Conservation (phyloP, 495 filamentous ascomycete genomes). For the Cercophora newfieldiana region DNA sequence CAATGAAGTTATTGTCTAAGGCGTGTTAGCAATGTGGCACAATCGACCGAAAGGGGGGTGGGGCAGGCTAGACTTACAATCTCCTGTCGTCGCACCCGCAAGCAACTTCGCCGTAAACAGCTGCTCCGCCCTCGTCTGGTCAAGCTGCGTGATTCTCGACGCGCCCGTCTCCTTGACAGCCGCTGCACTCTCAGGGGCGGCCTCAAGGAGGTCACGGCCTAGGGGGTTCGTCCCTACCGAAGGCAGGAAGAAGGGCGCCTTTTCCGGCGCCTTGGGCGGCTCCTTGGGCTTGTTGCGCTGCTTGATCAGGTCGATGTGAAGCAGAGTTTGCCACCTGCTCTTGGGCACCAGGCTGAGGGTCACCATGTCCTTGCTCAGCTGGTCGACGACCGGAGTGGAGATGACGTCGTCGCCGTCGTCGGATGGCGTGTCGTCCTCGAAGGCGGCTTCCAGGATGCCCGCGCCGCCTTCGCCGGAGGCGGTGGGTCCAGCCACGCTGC, state of each 20-base stretch:
- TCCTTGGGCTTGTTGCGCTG: slow-evolving; percentile 93
- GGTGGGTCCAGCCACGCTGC: slow-evolving; percentile 61
- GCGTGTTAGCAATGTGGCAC: slow-evolving; percentile 22
- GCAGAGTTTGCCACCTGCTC: slow-evolving; percentile 86
- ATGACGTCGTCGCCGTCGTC: slow-evolving; percentile 47
- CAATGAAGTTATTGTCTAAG: slow-evolving; percentile 61
- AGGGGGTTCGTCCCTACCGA: slow-evolving; percentile 50
- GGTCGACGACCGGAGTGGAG: slow-evolving; percentile 59
- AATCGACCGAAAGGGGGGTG: background rate
- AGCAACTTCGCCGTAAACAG: slow-evolving; percentile 64
- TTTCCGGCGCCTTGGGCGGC: slow-evolving; percentile 86
- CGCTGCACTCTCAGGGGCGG: slow-evolving; percentile 22
- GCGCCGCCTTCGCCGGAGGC: slow-evolving; percentile 82
- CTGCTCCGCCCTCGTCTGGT: slow-evolving; percentile 41
- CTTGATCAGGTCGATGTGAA: slow-evolving; percentile 87
- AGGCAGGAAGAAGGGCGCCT: slow-evolving; percentile 94
- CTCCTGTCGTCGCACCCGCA: slow-evolving; percentile 42
- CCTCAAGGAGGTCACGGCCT: background rate
- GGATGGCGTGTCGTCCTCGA: slow-evolving; percentile 52
- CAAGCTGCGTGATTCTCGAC: slow-evolving; percentile 44
- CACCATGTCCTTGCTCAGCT: slow-evolving; percentile 76
- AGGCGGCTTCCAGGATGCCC: slow-evolving; percentile 64
- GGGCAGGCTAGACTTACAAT: slow-evolving; percentile 45
- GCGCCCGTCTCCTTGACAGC: slow-evolving; percentile 21
- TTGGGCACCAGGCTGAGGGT: slow-evolving; percentile 87